These are phyloP conservation scores for Starmera pachycereana DNA, from an alignment of 805 yeast species.

Conservation along the genomic window DNA sequence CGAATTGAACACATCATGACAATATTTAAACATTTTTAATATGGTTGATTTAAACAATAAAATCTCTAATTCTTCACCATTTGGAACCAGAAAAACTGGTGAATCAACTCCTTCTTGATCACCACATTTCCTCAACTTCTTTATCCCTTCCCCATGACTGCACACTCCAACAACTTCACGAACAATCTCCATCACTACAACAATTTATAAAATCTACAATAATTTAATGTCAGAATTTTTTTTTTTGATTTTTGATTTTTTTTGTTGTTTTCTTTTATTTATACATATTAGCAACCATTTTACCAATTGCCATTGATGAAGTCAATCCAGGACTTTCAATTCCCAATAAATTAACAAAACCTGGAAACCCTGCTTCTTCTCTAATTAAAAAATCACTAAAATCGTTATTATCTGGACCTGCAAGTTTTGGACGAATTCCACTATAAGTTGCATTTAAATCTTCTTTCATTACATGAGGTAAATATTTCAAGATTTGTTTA, in stretches of 20 bases:
- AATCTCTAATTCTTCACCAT: slow-evolving; percentile 17
- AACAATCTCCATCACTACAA: too few relatives aligned
- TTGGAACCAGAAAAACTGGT: too few relatives aligned
- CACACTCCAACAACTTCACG: too few relatives aligned
- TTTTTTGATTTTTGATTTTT: too few relatives aligned
- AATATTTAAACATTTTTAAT: slow-evolving; percentile 19
- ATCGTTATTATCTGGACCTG: slow-evolving; percentile 29
- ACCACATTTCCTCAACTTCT: too few relatives aligned
- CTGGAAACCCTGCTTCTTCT: slow-evolving; percentile 62
- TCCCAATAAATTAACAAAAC: slow-evolving; percentile 71
- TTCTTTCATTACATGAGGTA: slow-evolving; percentile 43
- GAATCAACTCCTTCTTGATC: too few relatives aligned
- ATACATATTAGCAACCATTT: slow-evolving; percentile 40
- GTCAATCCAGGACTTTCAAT: slow-evolving; percentile 92
- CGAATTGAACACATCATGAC: slow-evolving; percentile 16
- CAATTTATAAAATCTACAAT: too few relatives aligned
- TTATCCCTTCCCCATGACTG: too few relatives aligned
- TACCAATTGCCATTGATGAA: slow-evolving; percentile 72
- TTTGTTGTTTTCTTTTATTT: too few relatives aligned
- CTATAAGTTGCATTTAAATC: slow-evolving; percentile 59
- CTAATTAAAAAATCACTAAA: slow-evolving; percentile 70
- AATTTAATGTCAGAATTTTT: too few relatives aligned
- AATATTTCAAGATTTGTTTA: slow-evolving; percentile 48
- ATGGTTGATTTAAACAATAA: slow-evolving; percentile 23
- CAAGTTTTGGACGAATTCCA: slow-evolving; percentile 78